These are phyloP conservation scores for Helichrysum umbraculigerum DNA, from an alignment of 129 eudicot species.

Conservation along the genomic window DNA sequence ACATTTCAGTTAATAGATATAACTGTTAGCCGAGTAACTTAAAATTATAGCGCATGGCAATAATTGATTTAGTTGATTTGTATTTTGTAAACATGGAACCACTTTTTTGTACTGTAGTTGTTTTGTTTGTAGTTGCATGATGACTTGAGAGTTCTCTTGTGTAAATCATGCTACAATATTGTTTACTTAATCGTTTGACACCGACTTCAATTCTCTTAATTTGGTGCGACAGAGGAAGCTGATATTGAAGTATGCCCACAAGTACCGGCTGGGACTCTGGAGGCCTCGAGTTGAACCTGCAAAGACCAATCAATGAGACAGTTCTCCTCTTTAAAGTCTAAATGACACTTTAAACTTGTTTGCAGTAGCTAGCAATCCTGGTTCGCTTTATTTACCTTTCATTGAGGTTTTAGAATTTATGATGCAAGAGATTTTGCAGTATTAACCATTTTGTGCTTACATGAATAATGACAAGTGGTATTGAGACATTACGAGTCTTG, in stretches of 20 bases:
- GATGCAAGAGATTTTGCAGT: conserved; percentile 15
- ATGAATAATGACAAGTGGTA: too few species aligned
- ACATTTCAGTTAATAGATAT: too few species aligned
- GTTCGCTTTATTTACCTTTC: conserved; percentile 25
- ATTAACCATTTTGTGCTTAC: neutral
- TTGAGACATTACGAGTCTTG: too few species aligned
- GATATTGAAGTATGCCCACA: conserved; percentile 83
- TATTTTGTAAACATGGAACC: conserved; percentile 6
- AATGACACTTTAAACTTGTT: conserved; percentile 6
- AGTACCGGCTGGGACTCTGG: conserved; percentile 96
- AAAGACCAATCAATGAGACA: conserved; percentile 29
- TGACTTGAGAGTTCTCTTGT: neutral
- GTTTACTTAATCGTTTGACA: neutral
- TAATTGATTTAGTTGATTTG: conserved; percentile 5
- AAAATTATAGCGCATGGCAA: neutral
- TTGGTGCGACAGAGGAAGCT: conserved; percentile 80
- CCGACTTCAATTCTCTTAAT: neutral
- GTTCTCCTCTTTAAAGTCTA: too few species aligned
- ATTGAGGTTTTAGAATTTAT: conserved; percentile 14
- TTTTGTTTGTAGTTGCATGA: conserved; percentile 8
- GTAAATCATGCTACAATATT: neutral
- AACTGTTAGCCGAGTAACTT: neutral
- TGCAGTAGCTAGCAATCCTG: conserved; percentile 1
- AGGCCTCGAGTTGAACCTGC: conserved; percentile 69
- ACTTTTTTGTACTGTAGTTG: too few species aligned